Conservation (phyloP, 257 asterid genomes). For the Voacanga thouarsii region DNA sequence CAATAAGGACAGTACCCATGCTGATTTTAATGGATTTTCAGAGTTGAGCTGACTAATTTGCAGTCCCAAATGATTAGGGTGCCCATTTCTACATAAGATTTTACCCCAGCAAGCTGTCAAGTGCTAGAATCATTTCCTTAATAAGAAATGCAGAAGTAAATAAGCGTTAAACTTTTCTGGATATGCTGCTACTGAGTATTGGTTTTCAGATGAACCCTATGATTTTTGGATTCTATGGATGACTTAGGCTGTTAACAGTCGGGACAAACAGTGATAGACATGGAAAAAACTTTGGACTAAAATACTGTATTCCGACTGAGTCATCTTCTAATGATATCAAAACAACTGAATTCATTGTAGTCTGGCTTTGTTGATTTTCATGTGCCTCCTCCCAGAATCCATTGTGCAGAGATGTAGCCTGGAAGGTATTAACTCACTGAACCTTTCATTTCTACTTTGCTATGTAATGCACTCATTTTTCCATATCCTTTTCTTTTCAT, state of each 20-base stretch:
- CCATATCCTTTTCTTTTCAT: background rate
- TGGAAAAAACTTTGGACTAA: background rate
- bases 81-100: background rate
- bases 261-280: background rate
- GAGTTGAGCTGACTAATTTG: background rate
- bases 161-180: background rate
- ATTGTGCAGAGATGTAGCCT: background rate
- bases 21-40: background rate
- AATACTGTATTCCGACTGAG: background rate
- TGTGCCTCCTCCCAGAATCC: background rate
- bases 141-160: too few species aligned
- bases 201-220: background rate
- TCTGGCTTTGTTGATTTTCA: background rate
- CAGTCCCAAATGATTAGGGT: background rate
- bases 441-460: background rate
- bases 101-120: background rate
- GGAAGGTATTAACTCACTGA: background rate
- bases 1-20: background rate
- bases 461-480: background rate
- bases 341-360: background rate
- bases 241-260: background rate
- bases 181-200: background rate
- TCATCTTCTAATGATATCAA: background rate
- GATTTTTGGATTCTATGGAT: background rate
- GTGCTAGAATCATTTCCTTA: background rate